Conservation (phyloP, 768 basidiomycete genomes). For the Boletales sp. region DNA sequence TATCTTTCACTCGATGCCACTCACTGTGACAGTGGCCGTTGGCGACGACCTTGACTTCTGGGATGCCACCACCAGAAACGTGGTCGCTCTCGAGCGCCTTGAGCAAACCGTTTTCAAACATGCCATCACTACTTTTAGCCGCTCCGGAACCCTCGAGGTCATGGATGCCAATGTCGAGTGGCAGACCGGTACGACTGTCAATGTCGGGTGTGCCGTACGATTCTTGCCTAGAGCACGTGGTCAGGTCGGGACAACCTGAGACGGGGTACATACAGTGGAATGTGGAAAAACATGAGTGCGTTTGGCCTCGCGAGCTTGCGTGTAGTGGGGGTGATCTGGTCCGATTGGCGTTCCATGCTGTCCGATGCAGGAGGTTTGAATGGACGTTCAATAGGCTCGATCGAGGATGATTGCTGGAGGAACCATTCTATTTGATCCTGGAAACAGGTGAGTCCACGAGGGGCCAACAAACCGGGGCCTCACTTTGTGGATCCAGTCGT, state of each 20-base stretch:
- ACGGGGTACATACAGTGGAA: constrained; percentile 65
- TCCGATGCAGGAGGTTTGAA: constrained; percentile 79
- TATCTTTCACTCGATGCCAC: constrained; percentile 15
- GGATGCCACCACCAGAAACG: constrained; percentile 40
- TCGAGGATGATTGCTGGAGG: constrained; percentile 72
- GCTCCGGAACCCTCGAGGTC: constrained; percentile 58
- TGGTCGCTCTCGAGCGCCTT: constrained; percentile 70
- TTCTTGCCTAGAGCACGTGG: constrained; percentile 52
- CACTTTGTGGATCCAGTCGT: constrained; percentile 81
- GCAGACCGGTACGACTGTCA: constrained; percentile 53
- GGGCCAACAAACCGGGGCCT: constrained; percentile 8
- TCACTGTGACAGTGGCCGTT: constrained; percentile 89
- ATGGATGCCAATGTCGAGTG: constrained; percentile 67
- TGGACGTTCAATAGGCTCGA: constrained; percentile 75
- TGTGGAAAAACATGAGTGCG: constrained; percentile 97
- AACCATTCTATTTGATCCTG: constrained; percentile 88
- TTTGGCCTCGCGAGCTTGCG: constrained; percentile 84
- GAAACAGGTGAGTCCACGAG: background rate
- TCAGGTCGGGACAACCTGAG: background rate
- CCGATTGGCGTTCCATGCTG: constrained; percentile 61
- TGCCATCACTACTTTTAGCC: constrained; percentile 70
- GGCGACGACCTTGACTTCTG: constrained; percentile 82
- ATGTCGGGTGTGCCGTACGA: constrained; percentile 68
- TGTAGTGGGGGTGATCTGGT: constrained; percentile 54
- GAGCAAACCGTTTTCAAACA: constrained; percentile 81